Percentiles rank a stretch among this genome's conserved stretches.
Evolutionary conservation across 768 basidiomycete genomes (phyloP).

Genomic region (Tylopilus sp.): DNA sequence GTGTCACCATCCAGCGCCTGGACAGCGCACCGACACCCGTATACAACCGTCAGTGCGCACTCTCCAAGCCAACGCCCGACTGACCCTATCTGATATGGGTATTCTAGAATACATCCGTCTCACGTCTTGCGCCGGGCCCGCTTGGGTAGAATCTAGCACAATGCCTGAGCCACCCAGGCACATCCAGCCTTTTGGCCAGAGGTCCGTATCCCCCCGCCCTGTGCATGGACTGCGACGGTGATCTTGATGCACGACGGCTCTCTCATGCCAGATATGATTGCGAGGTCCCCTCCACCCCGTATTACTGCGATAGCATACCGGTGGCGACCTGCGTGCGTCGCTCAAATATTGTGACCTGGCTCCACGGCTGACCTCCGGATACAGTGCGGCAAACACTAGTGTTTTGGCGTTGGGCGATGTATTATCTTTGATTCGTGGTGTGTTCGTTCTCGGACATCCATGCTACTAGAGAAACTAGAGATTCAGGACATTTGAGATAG

Average conservation of each 20-base stretch:
- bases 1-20: slow-evolving; percentile 13
- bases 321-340: slow-evolving; percentile 19
- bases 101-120: slow-evolving; percentile 13
- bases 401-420: not conserved
- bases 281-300: slow-evolving; percentile 7
- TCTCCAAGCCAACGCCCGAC: too few relatives aligned
- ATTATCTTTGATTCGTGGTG: not conserved
- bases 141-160: slow-evolving; percentile 17
- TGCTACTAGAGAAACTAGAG: slow-evolving; percentile 1
- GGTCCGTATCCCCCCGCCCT: slow-evolving; percentile 15
- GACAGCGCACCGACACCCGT: slow-evolving; percentile 1
- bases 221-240: too few relatives aligned
- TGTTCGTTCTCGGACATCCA: not conserved
- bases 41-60: slow-evolving; percentile 16
- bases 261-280: slow-evolving; percentile 17
- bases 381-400: slow-evolving; percentile 16
- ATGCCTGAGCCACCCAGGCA: slow-evolving; percentile 13
- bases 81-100: too few relatives aligned
- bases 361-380: not conserved
- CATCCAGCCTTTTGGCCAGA: slow-evolving; percentile 7
- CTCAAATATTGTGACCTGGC: not conserved
- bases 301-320: slow-evolving; percentile 6
- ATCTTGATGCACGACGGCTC: too few relatives aligned
- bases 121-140: slow-evolving; percentile 11
- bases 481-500: not conserved